Conservation (phyloP, 176 grass and related monocot genomes). For the Oryza nivara region DNA sequence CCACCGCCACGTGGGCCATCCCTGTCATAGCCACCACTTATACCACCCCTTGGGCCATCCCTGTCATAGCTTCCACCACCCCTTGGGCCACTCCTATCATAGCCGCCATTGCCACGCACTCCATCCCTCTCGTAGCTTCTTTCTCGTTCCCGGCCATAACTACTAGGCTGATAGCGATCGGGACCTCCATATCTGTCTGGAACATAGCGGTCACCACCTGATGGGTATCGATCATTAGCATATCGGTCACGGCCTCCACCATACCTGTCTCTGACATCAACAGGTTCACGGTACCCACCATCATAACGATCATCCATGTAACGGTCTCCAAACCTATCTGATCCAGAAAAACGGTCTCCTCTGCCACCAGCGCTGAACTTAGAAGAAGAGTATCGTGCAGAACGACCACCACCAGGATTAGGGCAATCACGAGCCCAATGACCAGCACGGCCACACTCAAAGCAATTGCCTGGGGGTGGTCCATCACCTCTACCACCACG, state of each 20-base stretch:
- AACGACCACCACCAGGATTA: slow-evolving; percentile 52
- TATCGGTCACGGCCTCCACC: slow-evolving; percentile 54
- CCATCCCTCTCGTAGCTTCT: slow-evolving; percentile 69
- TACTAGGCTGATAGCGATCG: slow-evolving; percentile 53
- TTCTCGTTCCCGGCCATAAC: slow-evolving; percentile 56
- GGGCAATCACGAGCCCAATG: slow-evolving; percentile 78
- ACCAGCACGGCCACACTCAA: slow-evolving; percentile 70
- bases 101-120: slow-evolving; percentile 26
- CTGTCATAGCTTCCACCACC: slow-evolving; percentile 52
- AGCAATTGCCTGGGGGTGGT: slow-evolving; percentile 72
- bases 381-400: slow-evolving; percentile 48
- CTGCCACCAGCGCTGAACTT: slow-evolving; percentile 59
- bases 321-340: slow-evolving; percentile 62
- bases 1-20: slow-evolving; percentile 52
- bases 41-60: slow-evolving; percentile 44
- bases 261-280: slow-evolving; percentile 69
- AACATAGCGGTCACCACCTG: slow-evolving; percentile 54
- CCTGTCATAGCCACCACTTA: slow-evolving; percentile 53
- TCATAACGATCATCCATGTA: slow-evolving; percentile 70
- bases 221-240: slow-evolving; percentile 51
- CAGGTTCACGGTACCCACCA: slow-evolving; percentile 58
- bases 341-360: slow-evolving; percentile 62
- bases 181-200: slow-evolving; percentile 57
- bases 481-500: slow-evolving; percentile 58
- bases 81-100: slow-evolving; percentile 55